Conservation (phyloP, 768 basidiomycete genomes). For the Leccinum sublutescens region DNA sequence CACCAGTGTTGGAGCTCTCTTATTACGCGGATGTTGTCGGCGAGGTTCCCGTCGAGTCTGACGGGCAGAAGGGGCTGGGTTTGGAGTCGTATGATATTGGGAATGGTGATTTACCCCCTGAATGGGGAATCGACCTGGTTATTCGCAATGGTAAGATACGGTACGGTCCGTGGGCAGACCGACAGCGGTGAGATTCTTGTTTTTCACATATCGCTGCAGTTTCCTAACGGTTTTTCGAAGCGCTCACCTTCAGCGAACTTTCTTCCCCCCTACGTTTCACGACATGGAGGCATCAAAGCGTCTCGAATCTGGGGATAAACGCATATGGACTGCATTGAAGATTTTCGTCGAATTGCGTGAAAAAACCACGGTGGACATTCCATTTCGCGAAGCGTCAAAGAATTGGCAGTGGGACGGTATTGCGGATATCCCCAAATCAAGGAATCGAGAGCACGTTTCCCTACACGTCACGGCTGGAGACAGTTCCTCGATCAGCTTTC, state of each 20-base stretch:
- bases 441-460: conserved; percentile 63
- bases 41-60: conserved; percentile 50
- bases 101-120: conserved; percentile 84
- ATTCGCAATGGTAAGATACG: conserved; percentile 72
- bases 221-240: conserved; percentile 35
- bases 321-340: conserved; percentile 80
- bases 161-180: conserved; percentile 97
- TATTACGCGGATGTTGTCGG: conserved; percentile 90
- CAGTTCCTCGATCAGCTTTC: conserved; percentile 82
- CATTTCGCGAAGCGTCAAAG: conserved; percentile 92
- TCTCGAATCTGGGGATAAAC: conserved; percentile 73
- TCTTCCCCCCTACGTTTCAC: conserved; percentile 81
- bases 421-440: conserved; percentile 45
- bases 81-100: conserved; percentile 66
- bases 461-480: conserved; percentile 76
- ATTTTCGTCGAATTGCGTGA: conserved; percentile 80
- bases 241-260: conserved; percentile 70
- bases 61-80: conserved; percentile 31
- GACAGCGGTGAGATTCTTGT: conserved; percentile 63
- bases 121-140: conserved; percentile 90
- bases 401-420: conserved; percentile 93
- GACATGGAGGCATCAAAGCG: conserved; percentile 53
- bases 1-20: conserved; percentile 70
- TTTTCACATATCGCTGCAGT: background rate
- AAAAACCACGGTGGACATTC: conserved; percentile 75